A percentile compares a stretch with the other conserved stretches of the same genome.
phyloP scores from a whole-genome alignment of 495 filamentous ascomycete genomes.

The Cetradonia linearis region DNA sequence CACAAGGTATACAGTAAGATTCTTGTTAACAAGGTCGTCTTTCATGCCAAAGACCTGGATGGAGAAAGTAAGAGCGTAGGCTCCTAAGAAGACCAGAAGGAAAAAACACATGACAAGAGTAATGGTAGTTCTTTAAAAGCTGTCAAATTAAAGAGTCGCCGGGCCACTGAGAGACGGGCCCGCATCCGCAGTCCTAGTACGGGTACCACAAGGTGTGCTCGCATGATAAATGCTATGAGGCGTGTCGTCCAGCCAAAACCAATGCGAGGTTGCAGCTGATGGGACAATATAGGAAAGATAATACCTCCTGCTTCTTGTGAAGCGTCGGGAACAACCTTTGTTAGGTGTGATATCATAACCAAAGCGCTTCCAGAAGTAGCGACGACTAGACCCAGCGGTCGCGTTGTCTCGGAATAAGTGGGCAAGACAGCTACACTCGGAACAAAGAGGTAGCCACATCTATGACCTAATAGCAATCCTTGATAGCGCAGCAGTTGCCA shows the following conservation, averaged over 20 bases:
- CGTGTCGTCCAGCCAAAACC: constrained; percentile 62
- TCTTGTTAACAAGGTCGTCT: neutral
- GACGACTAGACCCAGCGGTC: neutral
- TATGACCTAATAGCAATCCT: constrained; percentile 30
- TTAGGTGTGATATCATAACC: neutral
- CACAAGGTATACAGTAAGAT: constrained; percentile 44
- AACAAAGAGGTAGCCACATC: constrained; percentile 34
- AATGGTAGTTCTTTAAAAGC: constrained; percentile 19
- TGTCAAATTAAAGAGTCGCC: neutral
- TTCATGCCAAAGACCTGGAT: constrained; percentile 50
- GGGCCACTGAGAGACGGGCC: constrained; percentile 28
- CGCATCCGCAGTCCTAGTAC: constrained; percentile 45
- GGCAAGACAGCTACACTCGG: constrained; percentile 36
- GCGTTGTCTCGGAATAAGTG: neutral
- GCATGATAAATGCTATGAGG: constrained; percentile 46
- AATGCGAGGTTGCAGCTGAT: constrained; percentile 41
- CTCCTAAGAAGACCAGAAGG: constrained; percentile 53
- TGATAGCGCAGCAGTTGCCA: constrained; percentile 35
- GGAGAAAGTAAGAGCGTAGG: constrained; percentile 67
- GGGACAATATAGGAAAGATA: constrained; percentile 61
- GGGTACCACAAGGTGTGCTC: constrained; percentile 45
- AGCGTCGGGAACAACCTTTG: neutral
- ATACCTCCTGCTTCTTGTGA: constrained; percentile 34
- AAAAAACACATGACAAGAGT: constrained; percentile 32
- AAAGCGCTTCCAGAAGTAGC: neutral